Evolutionary conservation across 2,329 filamentous ascomycete species (phyloP), one percentile per base, ranked within the genome.

Genomic region (Arthrobotrys sphaeroides): DNA sequence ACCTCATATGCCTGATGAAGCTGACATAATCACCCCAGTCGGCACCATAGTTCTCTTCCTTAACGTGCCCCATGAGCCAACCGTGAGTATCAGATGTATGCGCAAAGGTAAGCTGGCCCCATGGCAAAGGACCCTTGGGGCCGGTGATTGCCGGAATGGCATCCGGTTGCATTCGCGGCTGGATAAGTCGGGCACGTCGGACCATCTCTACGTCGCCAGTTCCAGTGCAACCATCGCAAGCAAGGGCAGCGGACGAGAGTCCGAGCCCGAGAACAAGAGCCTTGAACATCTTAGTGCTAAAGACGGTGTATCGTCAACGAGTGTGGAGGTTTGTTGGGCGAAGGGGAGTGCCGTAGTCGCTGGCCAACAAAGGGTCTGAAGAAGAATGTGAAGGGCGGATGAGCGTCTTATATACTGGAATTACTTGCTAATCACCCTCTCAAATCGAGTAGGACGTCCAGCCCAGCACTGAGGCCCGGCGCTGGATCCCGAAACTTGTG

Each of bases 11-110:
- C 36, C 90, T 86, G 33, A 93, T 89, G 81, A 99, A 97, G 5
- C 94, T 97, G 80, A 98, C 87, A 83, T 98, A 99, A 83, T 99
- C 95, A 72, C 95, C 95, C 93, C 95, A 98, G 83, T 99, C 95
- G 51, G 93, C 94, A 5, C 92, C 94, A 83, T 96, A 99, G 74
- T 95, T 94, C 1, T 93, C 87, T 90, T 99, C 95, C 84, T 94
- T 90, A 3, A 98, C 84, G 85, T 99, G 95, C 0, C 95, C 95
- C 7, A 89, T 93, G 81, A 96, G 90, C 95, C 95, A 99, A 80
- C 95, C 72, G 64, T 75, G 65, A n/a, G 73, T 77, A 45, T 77
- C 73, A 31, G 73, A 72, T 12, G 73, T 75, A 45, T 77, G 73
- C 24, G 67, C 66, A 26, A 77, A 61, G 10, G 65, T 77, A 26